phyloP scores from a whole-genome alignment of 176 grass and related monocot species.

The Eremochloa ophiuroides region DNA sequence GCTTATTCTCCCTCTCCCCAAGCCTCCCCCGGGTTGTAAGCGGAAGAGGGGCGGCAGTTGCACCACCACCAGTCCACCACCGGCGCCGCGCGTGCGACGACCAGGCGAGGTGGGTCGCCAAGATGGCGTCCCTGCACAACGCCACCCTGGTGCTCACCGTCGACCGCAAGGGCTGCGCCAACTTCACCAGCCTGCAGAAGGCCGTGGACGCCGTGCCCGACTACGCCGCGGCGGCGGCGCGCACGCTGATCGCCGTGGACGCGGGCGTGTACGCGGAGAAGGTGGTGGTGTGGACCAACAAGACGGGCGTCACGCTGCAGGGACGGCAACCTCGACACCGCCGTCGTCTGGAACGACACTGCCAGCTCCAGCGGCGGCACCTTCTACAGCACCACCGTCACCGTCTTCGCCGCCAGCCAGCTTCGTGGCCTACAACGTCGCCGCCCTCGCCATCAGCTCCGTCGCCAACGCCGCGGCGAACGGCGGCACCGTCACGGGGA shows the following conservation, averaged over 20 bases:
- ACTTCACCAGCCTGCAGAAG: conserved; percentile 72
- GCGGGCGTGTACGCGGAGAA: conserved; percentile 79
- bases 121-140: conserved; percentile 48
- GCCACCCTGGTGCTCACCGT: conserved; percentile 54
- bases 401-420: conserved; percentile 47
- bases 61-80: too few species aligned
- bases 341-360: conserved; percentile 69
- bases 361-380: conserved; percentile 70
- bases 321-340: conserved; percentile 65
- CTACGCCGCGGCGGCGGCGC: conserved; percentile 14
- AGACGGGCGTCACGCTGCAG: conserved; percentile 63
- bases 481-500: conserved; percentile 45
- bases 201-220: conserved; percentile 65
- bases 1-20: neutral
- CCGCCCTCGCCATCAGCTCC: too few species aligned
- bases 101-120: conserved; percentile 42
- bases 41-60: conserved; percentile 4
- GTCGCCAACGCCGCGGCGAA: conserved; percentile 39
- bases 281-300: conserved; percentile 65
- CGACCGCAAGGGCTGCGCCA: conserved; percentile 61
- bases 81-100: conserved; percentile 38
- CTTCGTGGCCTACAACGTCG: conserved; percentile 75
- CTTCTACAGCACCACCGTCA: conserved; percentile 48
- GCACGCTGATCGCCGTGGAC: conserved; percentile 60
- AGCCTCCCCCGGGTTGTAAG: neutral